Evolutionary conservation across 352 stramenopile species (phyloP).

Genomic region (Plasmopara viticola): DNA sequence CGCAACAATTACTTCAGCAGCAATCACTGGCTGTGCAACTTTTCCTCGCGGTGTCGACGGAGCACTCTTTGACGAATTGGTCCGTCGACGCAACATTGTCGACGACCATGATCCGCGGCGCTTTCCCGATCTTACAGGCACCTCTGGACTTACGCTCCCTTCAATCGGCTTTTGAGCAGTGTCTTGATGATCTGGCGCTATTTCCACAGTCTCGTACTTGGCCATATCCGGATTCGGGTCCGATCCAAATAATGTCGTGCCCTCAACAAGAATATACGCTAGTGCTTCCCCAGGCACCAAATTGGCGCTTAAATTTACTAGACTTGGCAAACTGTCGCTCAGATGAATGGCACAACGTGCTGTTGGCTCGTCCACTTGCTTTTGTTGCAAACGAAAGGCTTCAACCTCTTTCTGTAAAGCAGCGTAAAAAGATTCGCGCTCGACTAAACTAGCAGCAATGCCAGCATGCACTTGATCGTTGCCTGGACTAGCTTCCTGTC

Average conservation of each 20-base stretch:
- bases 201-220: slow-evolving; percentile 11
- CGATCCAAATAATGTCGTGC: slow-evolving; percentile 41
- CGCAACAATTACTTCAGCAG: slow-evolving; percentile 10
- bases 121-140: slow-evolving; percentile 21
- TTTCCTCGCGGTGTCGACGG: slow-evolving; percentile 15
- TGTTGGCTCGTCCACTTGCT: slow-evolving; percentile 5
- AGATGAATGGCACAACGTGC: slow-evolving; percentile 18
- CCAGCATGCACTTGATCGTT: slow-evolving; percentile 25
- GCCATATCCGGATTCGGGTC: slow-evolving; percentile 14
- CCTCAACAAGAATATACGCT: slow-evolving; percentile 39
- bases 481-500: slow-evolving; percentile 23
- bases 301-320: slow-evolving; percentile 38
- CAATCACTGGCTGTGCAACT: slow-evolving; percentile 5
- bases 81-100: slow-evolving; percentile 27
- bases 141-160: slow-evolving; percentile 1
- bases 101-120: slow-evolving; percentile 33
- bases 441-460: slow-evolving; percentile 30
- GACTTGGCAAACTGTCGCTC: slow-evolving; percentile 32
- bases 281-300: slow-evolving; percentile 26
- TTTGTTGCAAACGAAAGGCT: slow-evolving; percentile 32
- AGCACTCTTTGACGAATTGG: slow-evolving; percentile 19
- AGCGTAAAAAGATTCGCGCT: slow-evolving; percentile 43
- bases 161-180: slow-evolving; percentile 7
- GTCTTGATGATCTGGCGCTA: slow-evolving; percentile 4
- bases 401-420: slow-evolving; percentile 48